Evolutionary conservation across 352 stramenopile species (phyloP).

Genomic region (Globisporangium emineosum): DNA sequence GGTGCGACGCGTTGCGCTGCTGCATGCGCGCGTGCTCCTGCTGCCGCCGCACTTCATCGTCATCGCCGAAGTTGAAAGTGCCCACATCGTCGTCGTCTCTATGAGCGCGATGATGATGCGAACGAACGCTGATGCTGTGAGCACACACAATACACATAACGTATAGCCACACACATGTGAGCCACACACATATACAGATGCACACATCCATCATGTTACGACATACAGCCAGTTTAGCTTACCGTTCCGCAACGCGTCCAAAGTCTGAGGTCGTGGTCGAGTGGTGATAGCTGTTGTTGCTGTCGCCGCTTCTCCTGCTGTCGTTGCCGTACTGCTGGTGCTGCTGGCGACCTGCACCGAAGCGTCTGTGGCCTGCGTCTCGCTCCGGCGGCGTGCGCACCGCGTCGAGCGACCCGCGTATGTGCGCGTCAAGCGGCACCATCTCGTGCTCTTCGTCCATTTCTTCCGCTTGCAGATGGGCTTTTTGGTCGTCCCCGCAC

Average conservation of each 20-base stretch:
- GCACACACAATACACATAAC: background rate
- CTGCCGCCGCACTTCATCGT: background rate
- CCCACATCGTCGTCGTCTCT: slow-evolving; percentile 5
- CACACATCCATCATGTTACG: background rate
- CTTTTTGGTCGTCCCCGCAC: background rate
- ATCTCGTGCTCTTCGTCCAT: slow-evolving; percentile 2
- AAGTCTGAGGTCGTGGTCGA: slow-evolving; percentile 4
- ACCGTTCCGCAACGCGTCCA: slow-evolving; percentile 5
- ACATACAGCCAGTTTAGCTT: background rate
- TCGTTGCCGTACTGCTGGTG: slow-evolving; percentile 9
- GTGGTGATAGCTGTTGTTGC: background rate
- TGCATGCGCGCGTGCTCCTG: background rate
- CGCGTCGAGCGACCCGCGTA: slow-evolving; percentile 4
- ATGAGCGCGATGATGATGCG: background rate
- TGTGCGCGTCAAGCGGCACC: background rate
- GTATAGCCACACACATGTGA: background rate
- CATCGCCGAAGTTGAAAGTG: slow-evolving; percentile 14
- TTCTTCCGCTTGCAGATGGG: background rate
- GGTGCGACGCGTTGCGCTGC: background rate
- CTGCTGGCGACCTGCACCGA: slow-evolving; percentile 4
- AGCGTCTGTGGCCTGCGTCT: background rate
- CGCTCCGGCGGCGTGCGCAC: background rate
- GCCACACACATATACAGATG: background rate
- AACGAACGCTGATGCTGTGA: slow-evolving; percentile 3
- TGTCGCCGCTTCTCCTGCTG: background rate